Base-by-base conservation (phyloP, 192 early-diverging fungal genomes). In the Umbelopsis ramanniana region DNA sequence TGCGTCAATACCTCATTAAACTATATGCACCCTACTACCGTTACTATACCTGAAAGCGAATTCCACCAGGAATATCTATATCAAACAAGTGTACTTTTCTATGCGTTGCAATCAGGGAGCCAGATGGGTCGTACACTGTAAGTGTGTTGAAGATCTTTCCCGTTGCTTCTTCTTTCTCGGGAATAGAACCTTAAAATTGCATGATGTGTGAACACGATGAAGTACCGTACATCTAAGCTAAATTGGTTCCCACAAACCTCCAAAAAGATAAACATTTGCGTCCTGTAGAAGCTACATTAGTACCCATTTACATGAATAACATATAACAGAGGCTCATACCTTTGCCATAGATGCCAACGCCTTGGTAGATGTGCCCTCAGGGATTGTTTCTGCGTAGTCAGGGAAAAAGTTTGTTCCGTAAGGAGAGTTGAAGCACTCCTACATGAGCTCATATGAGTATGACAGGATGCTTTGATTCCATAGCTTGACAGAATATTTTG, bases 361-460 rank as follows among this genome's bases (percentile, higher is more conserved):
- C 14, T 76, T 79, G 24, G 88, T 80, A 37, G 95, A 92, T 14
- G 87, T 87, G 60, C 94, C 92, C 4, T 79, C 71, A n/a, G 87
- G 79, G 26, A 97, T 76, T 40, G 82, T 84, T 74, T 99, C 97
- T 46, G 97, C 94, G 74, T 97, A 97, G 26, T 94, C 77, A n/a
- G 84, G 86, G 83, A 99, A 99, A 86, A 89, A 91, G 33, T 88
- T 72, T 15, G 94, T 96, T 3, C 97, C 97, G 81, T 99, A 99
- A 10, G 96, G 96, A 17, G 93, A 96, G 81, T 99, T 99, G 88
- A 99, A 99, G 84, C 96, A 97, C 86, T 99, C 97, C 89, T 88
- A 76, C 23, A 11, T 29, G 47, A 70, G 45, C 11, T 23, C 2
- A 63, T n/a, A 17, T 45, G 45, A 22, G 17, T 45, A 46, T 22